These are phyloP conservation scores for Dichotomocladium elegans DNA, from an alignment of 371 early-diverging fungal species.

Conservation along the genomic window DNA sequence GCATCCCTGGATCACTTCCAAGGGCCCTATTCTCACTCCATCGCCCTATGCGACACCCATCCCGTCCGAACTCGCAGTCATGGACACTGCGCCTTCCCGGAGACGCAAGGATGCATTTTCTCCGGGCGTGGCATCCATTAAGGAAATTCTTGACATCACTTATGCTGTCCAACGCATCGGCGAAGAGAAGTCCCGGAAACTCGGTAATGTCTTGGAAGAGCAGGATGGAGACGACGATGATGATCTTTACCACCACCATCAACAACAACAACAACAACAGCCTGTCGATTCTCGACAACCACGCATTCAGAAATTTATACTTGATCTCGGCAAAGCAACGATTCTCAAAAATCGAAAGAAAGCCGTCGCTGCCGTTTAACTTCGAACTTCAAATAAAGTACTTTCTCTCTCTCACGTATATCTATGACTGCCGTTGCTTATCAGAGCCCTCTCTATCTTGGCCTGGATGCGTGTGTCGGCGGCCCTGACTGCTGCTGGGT, in stretches of 20 bases:
- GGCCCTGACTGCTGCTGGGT: no score
- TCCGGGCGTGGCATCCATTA: constrained; percentile 45
- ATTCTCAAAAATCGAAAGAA: constrained; percentile 42
- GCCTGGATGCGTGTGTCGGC: no score
- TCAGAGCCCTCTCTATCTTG: no score
- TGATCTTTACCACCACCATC: not conserved
- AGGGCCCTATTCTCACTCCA: not conserved
- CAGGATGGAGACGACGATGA: constrained; percentile 15
- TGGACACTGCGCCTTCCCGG: constrained; percentile 4
- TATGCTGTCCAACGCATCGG: constrained; percentile 52
- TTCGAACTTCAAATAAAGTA: no score
- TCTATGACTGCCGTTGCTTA: no score
- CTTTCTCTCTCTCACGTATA: no score
- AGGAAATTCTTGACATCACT: constrained; percentile 50
- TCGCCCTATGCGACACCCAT: not conserved
- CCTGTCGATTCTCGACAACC: not conserved
- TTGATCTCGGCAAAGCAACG: constrained; percentile 44
- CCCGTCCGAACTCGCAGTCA: constrained; percentile 15
- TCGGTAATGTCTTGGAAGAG: constrained; percentile 7
- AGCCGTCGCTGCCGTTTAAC: no score
- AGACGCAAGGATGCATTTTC: constrained; percentile 22
- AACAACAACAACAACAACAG: not conserved
- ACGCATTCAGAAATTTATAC: constrained; percentile 20
- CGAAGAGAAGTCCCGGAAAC: constrained; percentile 40
- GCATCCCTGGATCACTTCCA: constrained; percentile 74